Conservation (phyloP, 768 basidiomycete genomes). For the Hericium alpestre region DNA sequence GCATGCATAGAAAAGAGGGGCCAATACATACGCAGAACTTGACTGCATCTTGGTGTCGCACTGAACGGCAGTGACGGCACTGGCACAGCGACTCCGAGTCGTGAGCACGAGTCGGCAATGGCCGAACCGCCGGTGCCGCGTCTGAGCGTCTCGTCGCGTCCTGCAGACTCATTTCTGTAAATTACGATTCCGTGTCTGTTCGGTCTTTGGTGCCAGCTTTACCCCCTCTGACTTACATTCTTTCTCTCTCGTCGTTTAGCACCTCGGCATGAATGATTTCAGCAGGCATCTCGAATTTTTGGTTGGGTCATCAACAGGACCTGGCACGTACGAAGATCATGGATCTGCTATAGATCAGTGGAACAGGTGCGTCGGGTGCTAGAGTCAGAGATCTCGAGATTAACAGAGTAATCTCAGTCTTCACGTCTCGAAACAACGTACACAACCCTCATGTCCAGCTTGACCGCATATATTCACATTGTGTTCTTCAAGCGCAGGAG, state of each 20-base stretch:
- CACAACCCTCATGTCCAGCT: no score
- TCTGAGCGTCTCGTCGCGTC: no score
- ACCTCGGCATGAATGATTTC: slow-evolving; percentile 2
- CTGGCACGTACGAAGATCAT: background rate
- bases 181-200: no score
- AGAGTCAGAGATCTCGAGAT: no score
- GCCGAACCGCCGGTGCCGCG: no score
- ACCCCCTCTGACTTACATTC: no score
- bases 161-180: no score
- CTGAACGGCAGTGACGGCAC: background rate
- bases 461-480: no score
- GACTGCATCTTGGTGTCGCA: background rate
- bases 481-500: background rate
- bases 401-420: no score
- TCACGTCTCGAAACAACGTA: no score
- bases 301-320: background rate
- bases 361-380: background rate
- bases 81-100: background rate
- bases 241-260: no score
- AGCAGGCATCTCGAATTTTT: slow-evolving; percentile 2
- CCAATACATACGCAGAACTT: background rate
- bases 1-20: slow-evolving; percentile 1
- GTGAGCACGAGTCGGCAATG: background rate
- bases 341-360: background rate
- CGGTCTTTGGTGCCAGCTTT: no score